A percentile compares a stretch with the other conserved stretches of the same genome.
These are phyloP conservation scores for Prunus yedoensis DNA, from an alignment of 331 rosid species.

Conservation along the genomic window DNA sequence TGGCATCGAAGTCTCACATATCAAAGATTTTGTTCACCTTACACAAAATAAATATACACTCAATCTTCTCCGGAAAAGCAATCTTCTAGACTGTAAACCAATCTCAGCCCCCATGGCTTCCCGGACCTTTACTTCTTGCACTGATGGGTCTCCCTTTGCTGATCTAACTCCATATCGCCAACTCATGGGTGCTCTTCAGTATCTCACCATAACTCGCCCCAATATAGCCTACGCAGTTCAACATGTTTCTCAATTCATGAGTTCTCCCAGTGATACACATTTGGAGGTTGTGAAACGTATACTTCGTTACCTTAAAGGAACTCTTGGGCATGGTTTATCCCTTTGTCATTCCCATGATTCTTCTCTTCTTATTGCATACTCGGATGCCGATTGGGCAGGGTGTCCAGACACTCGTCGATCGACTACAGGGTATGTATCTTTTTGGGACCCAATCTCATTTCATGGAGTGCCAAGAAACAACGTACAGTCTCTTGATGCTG, in stretches of 20 bases:
- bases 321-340: too few relatives aligned
- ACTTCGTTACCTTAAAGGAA: too few relatives aligned
- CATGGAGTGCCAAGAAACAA: too few relatives aligned
- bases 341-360: too few relatives aligned
- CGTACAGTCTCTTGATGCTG: too few relatives aligned
- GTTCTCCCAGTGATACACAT: too few relatives aligned
- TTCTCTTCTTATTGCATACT: too few relatives aligned
- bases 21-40: background rate
- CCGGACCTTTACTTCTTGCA: background rate
- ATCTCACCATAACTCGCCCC: background rate
- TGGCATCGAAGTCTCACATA: background rate
- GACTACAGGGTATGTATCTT: too few relatives aligned
- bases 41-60: background rate
- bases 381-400: too few relatives aligned
- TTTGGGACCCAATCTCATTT: too few relatives aligned
- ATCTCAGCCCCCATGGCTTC: background rate
- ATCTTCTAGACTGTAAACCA: background rate
- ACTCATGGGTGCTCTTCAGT: background rate
- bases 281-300: too few relatives aligned
- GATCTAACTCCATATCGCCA: background rate
- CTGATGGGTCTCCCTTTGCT: background rate
- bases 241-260: background rate
- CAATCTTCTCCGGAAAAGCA: background rate
- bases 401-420: too few relatives aligned
- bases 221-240: background rate